Percentiles rank a stretch among this genome's conserved stretches.
phyloP scores from a whole-genome alignment of 768 basidiomycete genomes.

The Gymnopilus junonius region DNA sequence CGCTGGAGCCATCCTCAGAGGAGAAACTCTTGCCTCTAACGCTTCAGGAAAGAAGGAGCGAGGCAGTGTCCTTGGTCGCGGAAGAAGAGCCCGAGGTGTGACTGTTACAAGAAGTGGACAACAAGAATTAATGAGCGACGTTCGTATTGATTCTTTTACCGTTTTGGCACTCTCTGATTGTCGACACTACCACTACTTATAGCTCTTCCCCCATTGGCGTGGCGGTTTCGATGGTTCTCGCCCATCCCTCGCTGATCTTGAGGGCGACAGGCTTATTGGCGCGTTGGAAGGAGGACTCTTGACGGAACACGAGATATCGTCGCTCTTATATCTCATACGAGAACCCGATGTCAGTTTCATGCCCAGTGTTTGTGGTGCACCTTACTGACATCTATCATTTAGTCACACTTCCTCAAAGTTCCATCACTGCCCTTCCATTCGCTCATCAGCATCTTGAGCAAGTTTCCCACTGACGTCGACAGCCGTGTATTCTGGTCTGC shows the following conservation, averaged over 20 bases:
- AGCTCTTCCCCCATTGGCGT: slow-evolving; percentile 84
- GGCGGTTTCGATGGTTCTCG: slow-evolving; percentile 72
- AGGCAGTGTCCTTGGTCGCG: slow-evolving; percentile 72
- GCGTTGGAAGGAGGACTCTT: slow-evolving; percentile 69
- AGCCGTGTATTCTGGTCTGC: slow-evolving; percentile 78
- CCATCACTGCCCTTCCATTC: slow-evolving; percentile 81
- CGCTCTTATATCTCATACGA: slow-evolving; percentile 70
- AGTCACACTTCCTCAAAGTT: slow-evolving; percentile 90
- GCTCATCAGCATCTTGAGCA: slow-evolving; percentile 73
- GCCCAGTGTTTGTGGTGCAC: neutral
- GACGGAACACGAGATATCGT: slow-evolving; percentile 67
- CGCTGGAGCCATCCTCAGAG: slow-evolving; percentile 70
- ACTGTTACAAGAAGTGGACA: slow-evolving; percentile 82
- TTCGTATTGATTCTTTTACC: slow-evolving; percentile 37
- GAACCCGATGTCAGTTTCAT: slow-evolving; percentile 70
- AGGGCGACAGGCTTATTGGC: slow-evolving; percentile 58
- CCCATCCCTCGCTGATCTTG: slow-evolving; percentile 70
- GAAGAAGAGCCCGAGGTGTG: slow-evolving; percentile 80
- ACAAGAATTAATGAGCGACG: slow-evolving; percentile 82
- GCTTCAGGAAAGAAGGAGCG: slow-evolving; percentile 48
- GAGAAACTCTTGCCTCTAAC: slow-evolving; percentile 41
- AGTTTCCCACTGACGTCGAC: slow-evolving; percentile 79
- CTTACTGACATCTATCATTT: slow-evolving; percentile 19
- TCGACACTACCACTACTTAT: neutral
- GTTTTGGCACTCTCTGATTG: neutral